These are phyloP conservation scores for Ilex aquifolium DNA, from an alignment of 257 asterid genomes.

Conservation along the genomic window DNA sequence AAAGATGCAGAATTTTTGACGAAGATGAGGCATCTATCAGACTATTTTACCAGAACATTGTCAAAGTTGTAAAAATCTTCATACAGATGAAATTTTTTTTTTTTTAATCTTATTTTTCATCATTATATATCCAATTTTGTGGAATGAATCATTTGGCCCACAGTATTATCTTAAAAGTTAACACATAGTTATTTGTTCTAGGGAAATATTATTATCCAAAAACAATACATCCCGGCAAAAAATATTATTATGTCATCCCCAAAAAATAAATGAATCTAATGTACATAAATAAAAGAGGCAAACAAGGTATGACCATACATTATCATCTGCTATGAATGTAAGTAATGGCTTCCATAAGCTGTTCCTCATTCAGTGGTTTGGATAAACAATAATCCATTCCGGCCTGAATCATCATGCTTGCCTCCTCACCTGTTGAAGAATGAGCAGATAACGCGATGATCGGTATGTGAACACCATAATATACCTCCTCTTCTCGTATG, in stretches of 20 bases:
- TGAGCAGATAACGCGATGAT: conserved; percentile 77
- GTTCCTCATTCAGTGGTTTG: conserved; percentile 42
- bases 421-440: conserved; percentile 28
- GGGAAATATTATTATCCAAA: too few relatives aligned
- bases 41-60: conserved; percentile 35
- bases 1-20: conserved; percentile 38
- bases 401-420: conserved; percentile 38
- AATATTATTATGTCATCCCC: too few relatives aligned
- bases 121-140: too few relatives aligned
- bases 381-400: conserved; percentile 61
- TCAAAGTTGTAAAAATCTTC: conserved; percentile 23
- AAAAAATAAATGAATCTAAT: background rate
- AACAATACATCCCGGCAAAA: too few relatives aligned
- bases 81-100: too few relatives aligned
- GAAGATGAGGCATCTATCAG: conserved; percentile 53
- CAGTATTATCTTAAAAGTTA: too few relatives aligned
- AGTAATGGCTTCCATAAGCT: conserved; percentile 26
- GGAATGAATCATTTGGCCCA: too few relatives aligned
- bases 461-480: conserved; percentile 36
- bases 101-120: too few relatives aligned
- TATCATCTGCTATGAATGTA: background rate
- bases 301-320: too few relatives aligned
- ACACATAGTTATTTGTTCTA: too few relatives aligned
- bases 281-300: background rate
- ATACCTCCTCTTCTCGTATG: conserved; percentile 52